A percentile compares a stretch with the other conserved stretches of the same genome.
These are phyloP conservation scores for Aspergillus haitiensis DNA, from an alignment of 495 filamentous ascomycete species.

Conservation along the genomic window DNA sequence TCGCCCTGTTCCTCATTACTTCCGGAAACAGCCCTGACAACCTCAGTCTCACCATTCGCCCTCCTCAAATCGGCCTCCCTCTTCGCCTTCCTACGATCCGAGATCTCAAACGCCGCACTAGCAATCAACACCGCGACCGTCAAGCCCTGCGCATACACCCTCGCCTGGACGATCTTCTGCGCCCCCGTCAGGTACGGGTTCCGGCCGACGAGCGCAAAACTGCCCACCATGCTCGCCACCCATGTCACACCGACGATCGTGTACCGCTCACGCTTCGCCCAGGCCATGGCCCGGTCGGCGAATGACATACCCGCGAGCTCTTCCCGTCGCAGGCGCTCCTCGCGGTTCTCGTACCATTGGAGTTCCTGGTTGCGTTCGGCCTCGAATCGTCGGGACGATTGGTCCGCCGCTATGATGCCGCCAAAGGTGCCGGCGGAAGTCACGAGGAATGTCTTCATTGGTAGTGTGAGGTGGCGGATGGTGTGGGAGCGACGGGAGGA, in stretches of 20 bases:
- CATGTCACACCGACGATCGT: slow-evolving; percentile 82
- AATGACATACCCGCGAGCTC: slow-evolving; percentile 50
- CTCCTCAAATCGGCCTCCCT: slow-evolving; percentile 62
- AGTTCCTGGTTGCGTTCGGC: slow-evolving; percentile 61
- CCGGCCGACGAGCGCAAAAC: slow-evolving; percentile 73
- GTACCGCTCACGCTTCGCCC: slow-evolving; percentile 80
- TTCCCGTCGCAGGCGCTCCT: slow-evolving; percentile 53
- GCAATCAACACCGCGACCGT: slow-evolving; percentile 87
- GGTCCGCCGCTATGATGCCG: slow-evolving; percentile 83
- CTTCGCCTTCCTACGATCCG: slow-evolving; percentile 73
- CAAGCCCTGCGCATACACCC: slow-evolving; percentile 96
- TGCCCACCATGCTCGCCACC: slow-evolving; percentile 77
- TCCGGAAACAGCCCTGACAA: slow-evolving; percentile 66
- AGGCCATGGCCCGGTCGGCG: slow-evolving; percentile 55
- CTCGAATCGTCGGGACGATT: slow-evolving; percentile 73
- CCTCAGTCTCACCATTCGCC: slow-evolving; percentile 35
- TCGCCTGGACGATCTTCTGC: slow-evolving; percentile 96
- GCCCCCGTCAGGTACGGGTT: slow-evolving; percentile 70
- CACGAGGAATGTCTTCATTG: slow-evolving; percentile 88
- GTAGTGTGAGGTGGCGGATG: slow-evolving; percentile 78
- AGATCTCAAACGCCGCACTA: slow-evolving; percentile 85
- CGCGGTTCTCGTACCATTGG: slow-evolving; percentile 62
- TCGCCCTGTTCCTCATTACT: slow-evolving; percentile 65
- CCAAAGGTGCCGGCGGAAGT: slow-evolving; percentile 79
- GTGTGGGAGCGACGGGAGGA: slow-evolving; percentile 65